Base-by-base conservation (phyloP, 208 protist genomes). In the Trypanosoma brucei region DNA sequence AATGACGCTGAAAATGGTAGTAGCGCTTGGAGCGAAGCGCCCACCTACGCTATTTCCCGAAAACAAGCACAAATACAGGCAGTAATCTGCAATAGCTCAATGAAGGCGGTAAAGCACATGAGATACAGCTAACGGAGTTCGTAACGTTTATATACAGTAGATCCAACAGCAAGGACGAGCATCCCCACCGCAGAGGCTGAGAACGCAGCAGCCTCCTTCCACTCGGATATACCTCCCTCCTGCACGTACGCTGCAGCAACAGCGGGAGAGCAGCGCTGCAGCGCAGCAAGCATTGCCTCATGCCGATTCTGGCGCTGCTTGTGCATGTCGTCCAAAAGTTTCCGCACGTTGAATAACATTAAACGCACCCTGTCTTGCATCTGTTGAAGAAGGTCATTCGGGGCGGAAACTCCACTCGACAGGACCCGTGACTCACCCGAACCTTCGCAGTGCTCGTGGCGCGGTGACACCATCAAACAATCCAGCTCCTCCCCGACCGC, bases 141-240 rank as follows among this genome's bases (percentile, higher is more conserved):
- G 44, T 66, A 65, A 33, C 37, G 56, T 37, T 69, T 65, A 46
- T 66, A 68, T 14, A 75, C 3, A 3, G 64, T 39, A 22, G 65
- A 40, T 13, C 48, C 57, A 11, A 58, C 3, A 13, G 57, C 65
- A 3, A 63, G 7, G 14, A 8, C n/a, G 9, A 70, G 9, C 45
- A 70, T 52, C 0, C 48, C 50, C 2, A 37, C 39, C 14, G 30
- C 40, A n/a, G 50, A 8, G 0, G 54, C 3, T 49, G 48, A 70
- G 13, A 70, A 31, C 5, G 51, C 57, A 11, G 22, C 30, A 37
- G 50, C 37, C 33, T 70, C 65, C 1, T 22, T 9, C 46, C 45
- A 52, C 9, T 58, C 48, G 11, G 36, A 7, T 22, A 30, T 2
- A 3, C 30, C 46, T 11, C 42, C 49, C 34, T 62, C 38, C 45